Evolutionary conservation across 2,329 filamentous ascomycete genomes (phyloP), one percentile per base, ranked within the genome.

Genomic region (Pleomassaria siparia): DNA sequence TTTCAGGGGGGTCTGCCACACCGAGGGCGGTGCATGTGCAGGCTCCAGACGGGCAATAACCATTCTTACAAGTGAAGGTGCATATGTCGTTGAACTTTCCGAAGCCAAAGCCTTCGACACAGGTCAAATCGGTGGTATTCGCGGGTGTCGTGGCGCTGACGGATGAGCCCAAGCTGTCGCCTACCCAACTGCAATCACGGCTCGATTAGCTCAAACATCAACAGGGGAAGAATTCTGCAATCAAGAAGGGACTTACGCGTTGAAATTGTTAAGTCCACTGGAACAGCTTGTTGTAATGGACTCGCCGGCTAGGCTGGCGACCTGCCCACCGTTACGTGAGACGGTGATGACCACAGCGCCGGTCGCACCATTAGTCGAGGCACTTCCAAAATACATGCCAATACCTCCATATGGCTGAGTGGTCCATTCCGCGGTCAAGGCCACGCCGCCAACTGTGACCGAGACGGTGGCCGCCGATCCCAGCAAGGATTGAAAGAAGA

Each of bases 401-500:
- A 35, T 11, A 11, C 25, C 25, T 26, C 25, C 25, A 12, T 26
- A 26, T 26, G 25, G 25, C 12, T 26, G 6, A 12, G 25, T 7
- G 7, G 25, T 26, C 25, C n/a, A n/a, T 8, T 29, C 29, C 11
- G 32, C 26, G 2, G 41, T 9, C 9, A 16, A 18, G 12, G 18
- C 15, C n/a, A 40, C 10, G 13, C 15, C 43, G 5, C 43, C 43
- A 12, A 39, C 12, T 21, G 8, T 39, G 22, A 37, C 18, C 11
- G 25, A 26, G 25, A 26, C 25, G 25, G 13, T 21, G 7, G 35
- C n/a, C 3, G 12, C 18, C 1, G 75, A 74, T 55, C 80, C 80
- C 30, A 24, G 74, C 22, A 11, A 63, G 51, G 63, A 65, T 13
- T 78, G 70, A 33, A 77, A 61, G 21, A 76, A 79, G 15, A 80